Conservation (phyloP, 352 stramenopile genomes). For the Globisporangium orthogonon region DNA sequence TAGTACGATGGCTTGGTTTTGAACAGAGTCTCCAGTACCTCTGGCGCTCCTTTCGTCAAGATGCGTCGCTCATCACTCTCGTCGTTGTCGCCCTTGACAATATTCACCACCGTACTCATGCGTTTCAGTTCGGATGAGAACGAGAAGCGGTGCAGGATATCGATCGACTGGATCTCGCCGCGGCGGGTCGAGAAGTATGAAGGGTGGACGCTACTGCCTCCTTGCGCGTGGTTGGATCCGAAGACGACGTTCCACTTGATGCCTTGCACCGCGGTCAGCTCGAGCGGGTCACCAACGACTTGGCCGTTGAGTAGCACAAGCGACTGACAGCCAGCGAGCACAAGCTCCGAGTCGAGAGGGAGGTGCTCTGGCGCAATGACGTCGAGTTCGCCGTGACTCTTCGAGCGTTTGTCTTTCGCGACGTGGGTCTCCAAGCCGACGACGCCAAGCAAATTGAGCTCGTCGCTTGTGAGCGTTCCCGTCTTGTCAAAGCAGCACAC, state of each 20-base stretch:
- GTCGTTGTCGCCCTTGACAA: slow-evolving; percentile 27
- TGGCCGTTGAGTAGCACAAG: slow-evolving; percentile 85
- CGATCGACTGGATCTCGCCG: slow-evolving; percentile 25
- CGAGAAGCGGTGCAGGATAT: slow-evolving; percentile 79
- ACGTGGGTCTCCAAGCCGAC: slow-evolving; percentile 16
- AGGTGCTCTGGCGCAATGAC: slow-evolving; percentile 26
- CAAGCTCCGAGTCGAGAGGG: slow-evolving; percentile 28
- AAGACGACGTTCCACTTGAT: slow-evolving; percentile 54
- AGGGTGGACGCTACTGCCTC: slow-evolving; percentile 15
- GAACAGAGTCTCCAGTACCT: slow-evolving; percentile 82
- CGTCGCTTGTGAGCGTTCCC: slow-evolving; percentile 92
- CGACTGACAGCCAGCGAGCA: slow-evolving; percentile 87
- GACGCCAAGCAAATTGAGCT: slow-evolving; percentile 59
- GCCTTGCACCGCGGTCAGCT: slow-evolving; percentile 86
- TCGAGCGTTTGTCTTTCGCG: not conserved
- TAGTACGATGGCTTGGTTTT: slow-evolving; percentile 68
- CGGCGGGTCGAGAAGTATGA: slow-evolving; percentile 21
- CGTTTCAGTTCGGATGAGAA: slow-evolving; percentile 89
- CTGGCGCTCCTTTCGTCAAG: slow-evolving; percentile 93
- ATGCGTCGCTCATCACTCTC: slow-evolving; percentile 25
- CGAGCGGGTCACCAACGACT: slow-evolving; percentile 91
- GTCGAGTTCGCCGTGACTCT: slow-evolving; percentile 18
- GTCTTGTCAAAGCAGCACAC: slow-evolving; percentile 96
- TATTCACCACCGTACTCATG: slow-evolving; percentile 86
- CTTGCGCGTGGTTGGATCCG: slow-evolving; percentile 11